These are phyloP conservation scores for Priceomyces castillae DNA, from an alignment of 805 yeast species.

Conservation along the genomic window DNA sequence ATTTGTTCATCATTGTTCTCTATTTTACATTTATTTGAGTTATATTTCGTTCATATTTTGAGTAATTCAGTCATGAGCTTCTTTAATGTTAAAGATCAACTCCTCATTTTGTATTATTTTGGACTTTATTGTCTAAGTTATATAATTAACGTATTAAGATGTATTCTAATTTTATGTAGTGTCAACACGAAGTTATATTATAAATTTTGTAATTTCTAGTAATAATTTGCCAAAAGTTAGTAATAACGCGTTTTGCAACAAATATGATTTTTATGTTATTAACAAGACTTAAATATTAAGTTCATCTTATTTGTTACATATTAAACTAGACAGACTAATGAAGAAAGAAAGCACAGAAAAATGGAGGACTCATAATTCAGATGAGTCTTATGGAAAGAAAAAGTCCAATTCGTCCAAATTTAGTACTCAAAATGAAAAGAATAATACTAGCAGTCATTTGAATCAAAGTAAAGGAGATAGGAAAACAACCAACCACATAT, in stretches of 20 bases:
- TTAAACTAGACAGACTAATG: neutral
- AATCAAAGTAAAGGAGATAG: neutral
- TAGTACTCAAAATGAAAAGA: neutral
- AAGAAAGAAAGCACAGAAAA: neutral
- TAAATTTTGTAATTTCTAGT: neutral
- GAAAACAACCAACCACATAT: neutral
- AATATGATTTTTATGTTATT: neutral
- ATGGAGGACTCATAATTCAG: neutral
- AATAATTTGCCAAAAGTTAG: neutral
- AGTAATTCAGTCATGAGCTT: slow-evolving; percentile 4
- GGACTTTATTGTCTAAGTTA: neutral
- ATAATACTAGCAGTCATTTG: neutral
- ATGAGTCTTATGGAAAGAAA: neutral
- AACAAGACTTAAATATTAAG: neutral
- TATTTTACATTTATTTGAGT: slow-evolving; percentile 6
- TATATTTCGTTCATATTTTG: slow-evolving; percentile 2
- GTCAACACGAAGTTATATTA: too few relatives aligned
- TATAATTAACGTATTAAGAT: slow-evolving; percentile 1
- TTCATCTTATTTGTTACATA: too few relatives aligned
- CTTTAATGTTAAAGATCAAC: slow-evolving; percentile 4
- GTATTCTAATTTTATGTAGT: neutral
- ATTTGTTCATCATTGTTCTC: slow-evolving; percentile 10
- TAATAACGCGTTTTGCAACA: neutral
- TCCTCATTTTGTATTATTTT: slow-evolving; percentile 4
- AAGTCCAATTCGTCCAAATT: neutral